phyloP scores from a whole-genome alignment of 495 filamentous ascomycete species.

The Jackrogersella minutella region DNA sequence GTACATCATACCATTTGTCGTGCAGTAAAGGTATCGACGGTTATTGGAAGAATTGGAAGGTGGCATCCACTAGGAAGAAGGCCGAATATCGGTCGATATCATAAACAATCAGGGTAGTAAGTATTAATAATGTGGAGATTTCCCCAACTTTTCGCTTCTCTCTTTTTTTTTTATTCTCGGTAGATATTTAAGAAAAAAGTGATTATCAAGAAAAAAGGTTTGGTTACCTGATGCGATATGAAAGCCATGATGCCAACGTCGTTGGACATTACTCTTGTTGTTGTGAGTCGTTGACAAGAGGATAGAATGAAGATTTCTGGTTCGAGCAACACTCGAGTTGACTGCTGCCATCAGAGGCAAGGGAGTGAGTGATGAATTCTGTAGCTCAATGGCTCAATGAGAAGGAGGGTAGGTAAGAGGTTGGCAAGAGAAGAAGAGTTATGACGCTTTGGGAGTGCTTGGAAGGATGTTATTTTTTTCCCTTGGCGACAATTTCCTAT shows the following conservation, averaged over 20 bases:
- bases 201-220: slow-evolving; percentile 9
- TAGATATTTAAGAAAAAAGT: neutral
- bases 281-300: slow-evolving; percentile 1
- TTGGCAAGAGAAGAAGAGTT: neutral
- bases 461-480: slow-evolving; percentile 1
- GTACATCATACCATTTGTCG: slow-evolving; percentile 9
- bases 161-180: neutral
- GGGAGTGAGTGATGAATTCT: neutral
- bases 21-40: slow-evolving; percentile 6
- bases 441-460: neutral
- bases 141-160: neutral
- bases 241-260: slow-evolving; percentile 5
- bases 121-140: slow-evolving; percentile 3
- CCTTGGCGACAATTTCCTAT: slow-evolving; percentile 9
- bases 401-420: neutral
- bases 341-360: slow-evolving; percentile 32
- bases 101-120: slow-evolving; percentile 2
- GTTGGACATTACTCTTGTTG: neutral
- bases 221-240: slow-evolving; percentile 23
- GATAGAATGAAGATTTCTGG: slow-evolving; percentile 8
- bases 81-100: slow-evolving; percentile 24
- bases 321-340: slow-evolving; percentile 19
- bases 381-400: neutral
- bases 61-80: slow-evolving; percentile 24
- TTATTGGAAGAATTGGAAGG: slow-evolving; percentile 4